Evolutionary conservation across 1,139 yeast species (phyloP).

Genomic region (Nakaseomyces uthaithaninus): DNA sequence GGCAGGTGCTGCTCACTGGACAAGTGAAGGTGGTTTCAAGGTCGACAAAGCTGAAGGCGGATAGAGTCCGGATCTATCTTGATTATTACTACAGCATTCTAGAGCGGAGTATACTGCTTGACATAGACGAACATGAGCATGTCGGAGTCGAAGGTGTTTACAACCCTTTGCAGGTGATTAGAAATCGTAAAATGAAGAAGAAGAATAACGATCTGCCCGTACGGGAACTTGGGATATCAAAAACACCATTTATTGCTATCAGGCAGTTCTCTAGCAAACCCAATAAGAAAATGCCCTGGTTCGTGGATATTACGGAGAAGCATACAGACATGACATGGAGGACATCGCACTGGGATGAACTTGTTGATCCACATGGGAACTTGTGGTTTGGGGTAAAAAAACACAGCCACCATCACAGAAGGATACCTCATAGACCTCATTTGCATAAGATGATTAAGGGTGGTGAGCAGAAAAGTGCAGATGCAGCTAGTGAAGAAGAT

Average conservation of each 20-base stretch:
- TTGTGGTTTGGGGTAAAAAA: constrained; percentile 39
- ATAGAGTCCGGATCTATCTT: constrained; percentile 28
- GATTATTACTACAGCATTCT: constrained; percentile 28
- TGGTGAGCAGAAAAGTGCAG: neutral
- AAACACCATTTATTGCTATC: constrained; percentile 28
- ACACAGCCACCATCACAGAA: neutral
- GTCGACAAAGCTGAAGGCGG: constrained; percentile 27
- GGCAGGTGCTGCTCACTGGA: constrained; percentile 1
- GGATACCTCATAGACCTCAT: constrained; percentile 4
- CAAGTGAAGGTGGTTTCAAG: constrained; percentile 14
- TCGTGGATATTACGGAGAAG: constrained; percentile 56
- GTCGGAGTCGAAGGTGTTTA: constrained; percentile 55
- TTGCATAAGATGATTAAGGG: neutral
- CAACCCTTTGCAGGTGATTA: constrained; percentile 71
- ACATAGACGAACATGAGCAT: constrained; percentile 16
- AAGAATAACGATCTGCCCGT: constrained; percentile 35
- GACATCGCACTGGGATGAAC: constrained; percentile 53
- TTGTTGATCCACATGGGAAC: constrained; percentile 46
- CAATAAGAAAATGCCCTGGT: constrained; percentile 42
- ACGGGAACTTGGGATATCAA: constrained; percentile 21
- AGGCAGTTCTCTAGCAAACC: constrained; percentile 25
- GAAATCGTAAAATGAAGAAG: constrained; percentile 55
- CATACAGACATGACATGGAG: constrained; percentile 62
- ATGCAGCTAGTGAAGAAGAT: neutral
- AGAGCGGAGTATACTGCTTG: constrained; percentile 20